Evolutionary conservation across 306 rosid genomes (phyloP), one percentile per base, ranked within the genome.

Genomic region (Trichosanthes cucumerina): DNA sequence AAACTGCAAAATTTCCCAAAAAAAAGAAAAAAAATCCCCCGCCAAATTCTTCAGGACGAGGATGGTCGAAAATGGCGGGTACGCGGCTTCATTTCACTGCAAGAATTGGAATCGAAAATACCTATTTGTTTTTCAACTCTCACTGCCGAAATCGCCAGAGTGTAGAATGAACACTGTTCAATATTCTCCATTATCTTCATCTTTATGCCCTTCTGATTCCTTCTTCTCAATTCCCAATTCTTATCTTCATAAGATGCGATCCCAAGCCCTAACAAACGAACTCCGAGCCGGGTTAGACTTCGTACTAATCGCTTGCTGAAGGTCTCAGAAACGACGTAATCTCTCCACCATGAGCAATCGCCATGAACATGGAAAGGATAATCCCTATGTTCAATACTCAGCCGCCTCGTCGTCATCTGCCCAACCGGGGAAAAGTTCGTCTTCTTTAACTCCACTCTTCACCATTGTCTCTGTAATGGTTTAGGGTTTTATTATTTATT

Each of bases 161-260:
- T n/a, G 3, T 60, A 13, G 52, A 2, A 68, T 68, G 53, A 68
- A 46, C 76, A 71, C 24, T 7, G 76, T 39, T 46, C 2, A 16
- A 72, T 21, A 72, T 72, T 72, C 77, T 26, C 58, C 77, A 47
- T 72, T 46, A 72, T 72, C 58, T 72, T 72, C 77, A 72, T 72
- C 77, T 46, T 46, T 46, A 44, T 26, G 23, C 57, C 14, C 5
- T 26, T 46, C 12, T 7, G 24, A 72, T 72, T 72, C 77, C 23
- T 71, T 13, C 36, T 70, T 9, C 26, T 70, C 33, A 47, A 16
- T 72, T 47, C 58, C 41, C 5, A 44, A 14, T 50, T 73, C 62
- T 49, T 53, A 73, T 73, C 60, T 16, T 31, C 59, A 49, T 73
- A 50, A 49, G 50, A 26, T 28, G 58, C 28, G 44, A 73, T 47